These are phyloP conservation scores for Debaryomyces subglobosus DNA, from an alignment of 1,139 yeast genomes.

Conservation along the genomic window DNA sequence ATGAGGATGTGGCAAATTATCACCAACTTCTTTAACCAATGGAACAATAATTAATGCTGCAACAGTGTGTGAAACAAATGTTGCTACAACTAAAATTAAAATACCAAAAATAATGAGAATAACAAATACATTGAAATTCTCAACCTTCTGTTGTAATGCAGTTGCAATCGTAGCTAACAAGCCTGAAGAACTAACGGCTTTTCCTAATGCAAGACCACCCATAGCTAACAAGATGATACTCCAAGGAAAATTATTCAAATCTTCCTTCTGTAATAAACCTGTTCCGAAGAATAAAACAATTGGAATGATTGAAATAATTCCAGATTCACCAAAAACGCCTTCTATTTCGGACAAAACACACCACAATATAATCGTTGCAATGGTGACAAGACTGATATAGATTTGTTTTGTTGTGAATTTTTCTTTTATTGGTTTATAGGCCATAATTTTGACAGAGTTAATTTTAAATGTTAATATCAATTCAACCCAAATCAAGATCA, in stretches of 20 bases:
- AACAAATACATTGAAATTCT: conserved; percentile 65
- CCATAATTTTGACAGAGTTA: conserved; percentile 44
- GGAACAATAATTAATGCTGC: conserved; percentile 93
- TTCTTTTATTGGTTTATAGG: conserved; percentile 69
- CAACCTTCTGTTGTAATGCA: conserved; percentile 62
- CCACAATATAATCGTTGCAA: conserved; percentile 80
- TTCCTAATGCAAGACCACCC: conserved; percentile 96
- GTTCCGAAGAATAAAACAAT: conserved; percentile 85
- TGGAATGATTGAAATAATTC: conserved; percentile 84
- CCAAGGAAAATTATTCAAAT: conserved; percentile 93
- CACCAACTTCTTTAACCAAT: conserved; percentile 83
- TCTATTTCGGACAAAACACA: conserved; percentile 72
- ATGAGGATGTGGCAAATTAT: conserved; percentile 68
- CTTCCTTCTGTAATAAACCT: conserved; percentile 80
- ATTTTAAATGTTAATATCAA: conserved; percentile 70
- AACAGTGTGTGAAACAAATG: conserved; percentile 93
- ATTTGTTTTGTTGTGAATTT: conserved; percentile 72
- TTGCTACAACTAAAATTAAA: conserved; percentile 79
- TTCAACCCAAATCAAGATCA: conserved; percentile 71
- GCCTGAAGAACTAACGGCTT: conserved; percentile 89
- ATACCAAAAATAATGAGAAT: conserved; percentile 77
- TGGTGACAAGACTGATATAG: conserved; percentile 66
- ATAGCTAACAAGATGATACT: conserved; percentile 88
- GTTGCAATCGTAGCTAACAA: conserved; percentile 75
- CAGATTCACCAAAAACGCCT: conserved; percentile 81